These are phyloP conservation scores for Pelagophyceae sp. DNA, from an alignment of 352 stramenopile genomes.

Conservation along the genomic window DNA sequence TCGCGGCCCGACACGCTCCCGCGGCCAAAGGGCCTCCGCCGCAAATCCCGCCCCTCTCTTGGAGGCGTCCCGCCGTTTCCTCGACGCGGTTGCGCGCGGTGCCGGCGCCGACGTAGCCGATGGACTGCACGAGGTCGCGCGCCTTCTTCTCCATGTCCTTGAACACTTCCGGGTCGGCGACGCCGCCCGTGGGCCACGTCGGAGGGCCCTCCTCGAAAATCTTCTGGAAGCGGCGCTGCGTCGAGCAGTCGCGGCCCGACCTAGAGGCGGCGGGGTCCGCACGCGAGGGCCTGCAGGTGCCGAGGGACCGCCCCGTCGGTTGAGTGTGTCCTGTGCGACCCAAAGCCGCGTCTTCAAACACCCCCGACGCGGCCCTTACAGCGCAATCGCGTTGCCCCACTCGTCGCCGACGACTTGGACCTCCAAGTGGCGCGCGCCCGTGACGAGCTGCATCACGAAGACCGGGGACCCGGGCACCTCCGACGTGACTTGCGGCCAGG, in stretches of 20 bases:
- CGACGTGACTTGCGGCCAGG: conserved; percentile 88
- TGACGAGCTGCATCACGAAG: conserved; percentile 98
- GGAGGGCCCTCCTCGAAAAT: conserved; percentile 89
- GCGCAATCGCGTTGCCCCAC: conserved; percentile 95
- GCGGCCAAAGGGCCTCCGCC: no score
- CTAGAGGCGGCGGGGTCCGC: no score
- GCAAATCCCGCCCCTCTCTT: no score
- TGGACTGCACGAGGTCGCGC: conserved; percentile 91
- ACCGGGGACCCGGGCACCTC: conserved; percentile 98
- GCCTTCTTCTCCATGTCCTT: conserved; percentile 96
- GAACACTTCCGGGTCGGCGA: conserved; percentile 88
- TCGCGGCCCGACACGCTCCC: no score
- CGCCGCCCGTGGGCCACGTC: conserved; percentile 36
- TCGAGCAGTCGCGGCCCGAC: conserved; percentile 97
- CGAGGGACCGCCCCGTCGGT: no score
- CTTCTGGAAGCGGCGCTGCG: conserved; percentile 99
- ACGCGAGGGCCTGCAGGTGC: no score
- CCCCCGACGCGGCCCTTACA: no score
- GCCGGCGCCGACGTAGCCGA: conserved; percentile 96
- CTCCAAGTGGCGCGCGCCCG: conserved; percentile 95
- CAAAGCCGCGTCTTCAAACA: no score
- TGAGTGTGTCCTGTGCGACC: no score
- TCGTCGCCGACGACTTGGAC: conserved; percentile 99
- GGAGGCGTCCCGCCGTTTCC: no score
- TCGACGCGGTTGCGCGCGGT: no score